Base-by-base conservation (phyloP, 2,329 filamentous ascomycete species). In the Arthrobotrys sinensis region DNA sequence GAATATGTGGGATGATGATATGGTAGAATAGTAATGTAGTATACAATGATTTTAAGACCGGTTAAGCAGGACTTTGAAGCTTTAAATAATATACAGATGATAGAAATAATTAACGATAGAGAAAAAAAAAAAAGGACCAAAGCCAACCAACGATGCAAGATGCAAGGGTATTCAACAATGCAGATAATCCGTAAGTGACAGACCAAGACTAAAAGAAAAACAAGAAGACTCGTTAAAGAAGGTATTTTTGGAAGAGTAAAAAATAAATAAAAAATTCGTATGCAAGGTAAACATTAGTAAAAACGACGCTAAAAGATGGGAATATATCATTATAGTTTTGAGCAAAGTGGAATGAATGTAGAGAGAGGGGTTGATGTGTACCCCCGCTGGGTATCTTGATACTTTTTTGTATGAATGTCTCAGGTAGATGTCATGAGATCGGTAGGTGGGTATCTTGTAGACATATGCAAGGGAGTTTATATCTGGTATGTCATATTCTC, bases 91-190 rank as follows among this genome's bases (percentile, higher is more conserved):
- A 12, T 60, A 60, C 55, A 60, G 36, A 28, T 60, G 10, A 19
- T 40, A 8, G 19, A 14, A 14, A 28, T n/a, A 36, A 28, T 21
- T n/a, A 45, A 45, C 40, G 14, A 43, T 24, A 14, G 10, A 43
- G 12, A 19, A 60, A 38, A 43, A 40, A 11, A 28, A 38, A 57
- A 60, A 43, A 43, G 10, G 40, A 7, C 52, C 36, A 57, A 57
- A 60, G 36, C 55, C 36, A 60, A 16, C 36, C 36, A 43, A 60
- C 36, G 19, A 60, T 60, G 34, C 53, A 60, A 60, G 16, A 60
- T 60, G 53, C 55, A 60, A 60, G 55, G 55, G 55, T 60, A 60
- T 60, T 34, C 55, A 40, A 43, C 2, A 28, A 60, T 60, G 55
- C 55, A 57, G 5, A 32, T 57, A 60, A 36, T 16, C 53, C 53